Base-by-base conservation (phyloP, 768 basidiomycete species). In the Tricholomella constricta region DNA sequence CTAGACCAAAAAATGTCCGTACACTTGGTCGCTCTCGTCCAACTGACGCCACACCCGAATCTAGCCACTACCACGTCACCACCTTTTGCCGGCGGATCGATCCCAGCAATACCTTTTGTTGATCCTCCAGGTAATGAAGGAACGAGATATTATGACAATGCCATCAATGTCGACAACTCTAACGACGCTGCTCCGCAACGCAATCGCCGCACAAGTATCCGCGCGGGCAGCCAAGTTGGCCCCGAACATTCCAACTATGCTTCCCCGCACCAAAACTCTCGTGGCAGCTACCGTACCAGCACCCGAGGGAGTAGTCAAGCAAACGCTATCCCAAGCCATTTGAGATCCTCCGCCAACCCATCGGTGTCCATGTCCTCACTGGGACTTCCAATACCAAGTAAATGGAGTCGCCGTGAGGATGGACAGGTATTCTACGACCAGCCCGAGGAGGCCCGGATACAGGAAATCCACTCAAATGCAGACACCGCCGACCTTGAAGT, bases 391-490 rank as follows among this genome's bases (percentile, higher is more conserved):
- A n/a, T n/a, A n/a, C n/a, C n/a, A n/a, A n/a, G n/a, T n/a, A n/a
- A n/a, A n/a, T n/a, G n/a, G n/a, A n/a, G n/a, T n/a, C n/a, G n/a
- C n/a, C n/a, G n/a, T n/a, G n/a, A n/a, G n/a, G 9, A 32, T 32
- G 31, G 31, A 8, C 11, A 37, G 9, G 6, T 45, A 15, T 32
- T 36, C n/a, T 37, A 15, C 35, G 34, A 48, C 9, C 41, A 14
- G 8, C 22, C 6, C 9, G 31, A 32, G 31, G 31, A 32, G 14
- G 50, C 49, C 25, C 35, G 37, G 5, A 46, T 55, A 5, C 45
- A 51, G 10, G 32, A 47, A 22, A 15, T 55, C 4, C n/a, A 35
- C 2, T 58, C 57, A 5, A 50, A 54, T n/a, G 53, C 53, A 42
- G 50, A 20, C 14, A 34, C 34, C 17, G 36, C 20, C 27, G 45